phyloP scores from a whole-genome alignment of 2,329 filamentous ascomycete genomes.

The Neoascochyta sp. region DNA sequence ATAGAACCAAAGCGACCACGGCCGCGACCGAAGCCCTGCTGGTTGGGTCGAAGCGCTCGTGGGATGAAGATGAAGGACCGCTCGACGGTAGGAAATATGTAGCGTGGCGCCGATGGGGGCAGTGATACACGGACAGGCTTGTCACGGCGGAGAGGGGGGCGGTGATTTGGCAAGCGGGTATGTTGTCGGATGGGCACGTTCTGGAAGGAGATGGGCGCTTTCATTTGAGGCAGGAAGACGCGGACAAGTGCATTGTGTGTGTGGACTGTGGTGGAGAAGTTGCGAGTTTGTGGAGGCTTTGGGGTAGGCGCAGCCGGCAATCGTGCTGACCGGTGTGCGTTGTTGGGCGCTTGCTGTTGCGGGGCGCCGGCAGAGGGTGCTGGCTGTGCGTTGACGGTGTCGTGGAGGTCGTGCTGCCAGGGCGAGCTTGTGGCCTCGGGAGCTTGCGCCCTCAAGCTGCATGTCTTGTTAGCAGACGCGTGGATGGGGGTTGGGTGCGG shows the following conservation, averaged over 20 bases:
- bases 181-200: slow-evolving; percentile 83
- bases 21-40: slow-evolving; percentile 66
- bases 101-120: slow-evolving; percentile 72
- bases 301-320: slow-evolving; percentile 19
- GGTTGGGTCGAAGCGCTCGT: slow-evolving; percentile 85
- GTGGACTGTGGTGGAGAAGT: slow-evolving; percentile 76
- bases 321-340: slow-evolving; percentile 20
- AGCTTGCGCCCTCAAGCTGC: slow-evolving; percentile 42
- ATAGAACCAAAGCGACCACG: slow-evolving; percentile 68
- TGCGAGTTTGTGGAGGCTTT: slow-evolving; percentile 34
- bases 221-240: slow-evolving; percentile 74
- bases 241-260: slow-evolving; percentile 83
- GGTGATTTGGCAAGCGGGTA: slow-evolving; percentile 89
- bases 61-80: slow-evolving; percentile 98
- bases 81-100: slow-evolving; percentile 86
- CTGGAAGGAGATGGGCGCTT: slow-evolving; percentile 65
- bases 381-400: slow-evolving; percentile 50
- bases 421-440: slow-evolving; percentile 62
- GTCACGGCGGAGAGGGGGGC: slow-evolving; percentile 87
- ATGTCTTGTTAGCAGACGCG: slow-evolving; percentile 11
- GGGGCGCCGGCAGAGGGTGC: slow-evolving; percentile 13
- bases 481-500: slow-evolving; percentile 1
- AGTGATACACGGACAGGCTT: slow-evolving; percentile 94
- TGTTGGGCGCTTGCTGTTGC: slow-evolving; percentile 14
- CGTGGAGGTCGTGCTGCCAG: slow-evolving; percentile 96